Conservation (phyloP, 192 early-diverging fungal genomes). For the Coemansia sp. region DNA sequence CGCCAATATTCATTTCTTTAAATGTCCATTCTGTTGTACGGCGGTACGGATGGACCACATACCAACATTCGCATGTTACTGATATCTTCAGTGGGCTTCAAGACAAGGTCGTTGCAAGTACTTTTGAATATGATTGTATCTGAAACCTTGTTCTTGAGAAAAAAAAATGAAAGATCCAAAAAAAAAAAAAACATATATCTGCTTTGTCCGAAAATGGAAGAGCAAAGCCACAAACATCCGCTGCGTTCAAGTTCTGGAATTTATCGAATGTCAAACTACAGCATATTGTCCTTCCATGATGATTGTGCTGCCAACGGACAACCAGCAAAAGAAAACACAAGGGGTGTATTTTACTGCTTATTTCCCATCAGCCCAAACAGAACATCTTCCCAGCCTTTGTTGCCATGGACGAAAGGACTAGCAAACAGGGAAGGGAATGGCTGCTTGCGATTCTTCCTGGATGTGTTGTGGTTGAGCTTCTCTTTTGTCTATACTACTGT, state of each 20-base stretch:
- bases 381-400: neutral
- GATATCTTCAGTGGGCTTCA: neutral
- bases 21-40: neutral
- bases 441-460: neutral
- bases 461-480: neutral
- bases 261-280: no score
- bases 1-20: neutral
- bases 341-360: slow-evolving; percentile 11
- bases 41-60: neutral
- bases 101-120: no score
- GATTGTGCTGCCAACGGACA: neutral
- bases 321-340: slow-evolving; percentile 17
- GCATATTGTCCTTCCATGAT: no score
- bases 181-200: no score
- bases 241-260: neutral
- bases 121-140: neutral
- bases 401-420: neutral
- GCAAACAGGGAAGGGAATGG: neutral
- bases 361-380: slow-evolving; percentile 18
- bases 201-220: neutral
- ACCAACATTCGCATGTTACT: neutral
- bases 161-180: neutral
- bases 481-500: neutral
- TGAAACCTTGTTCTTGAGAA: neutral
- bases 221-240: neutral